A percentile compares a stretch with the other conserved stretches of the same genome.
Conservation (phyloP, 257 asterid species). For the Jacaranda mimosifolia region DNA sequence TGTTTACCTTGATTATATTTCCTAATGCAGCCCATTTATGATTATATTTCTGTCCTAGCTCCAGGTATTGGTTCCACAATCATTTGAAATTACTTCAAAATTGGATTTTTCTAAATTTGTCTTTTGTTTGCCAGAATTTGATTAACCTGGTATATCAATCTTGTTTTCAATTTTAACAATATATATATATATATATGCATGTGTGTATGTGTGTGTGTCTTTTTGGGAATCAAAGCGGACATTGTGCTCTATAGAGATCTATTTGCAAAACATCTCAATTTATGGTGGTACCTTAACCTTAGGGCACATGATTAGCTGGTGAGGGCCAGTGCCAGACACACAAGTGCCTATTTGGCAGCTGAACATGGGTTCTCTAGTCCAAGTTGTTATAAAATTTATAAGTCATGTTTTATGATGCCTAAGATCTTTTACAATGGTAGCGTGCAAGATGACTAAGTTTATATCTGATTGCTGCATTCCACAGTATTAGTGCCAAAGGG, state of each 20-base stretch:
- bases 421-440: neutral
- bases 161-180: neutral
- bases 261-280: neutral
- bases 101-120: neutral
- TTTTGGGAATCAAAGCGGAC: conserved; percentile 9
- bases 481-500: neutral
- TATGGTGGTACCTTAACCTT: neutral
- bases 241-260: neutral
- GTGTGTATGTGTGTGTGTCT: neutral
- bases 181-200: too few species aligned
- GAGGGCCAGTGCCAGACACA: neutral
- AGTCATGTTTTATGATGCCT: neutral
- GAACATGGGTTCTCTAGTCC: conserved; percentile 17
- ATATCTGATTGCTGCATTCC: conserved; percentile 2
- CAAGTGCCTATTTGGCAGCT: conserved; percentile 14
- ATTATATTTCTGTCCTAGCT: conserved; percentile 12
- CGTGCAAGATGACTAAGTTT: neutral
- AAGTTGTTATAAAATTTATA: too few species aligned
- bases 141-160: neutral
- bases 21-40: neutral
- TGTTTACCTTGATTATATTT: conserved; percentile 18
- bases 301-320: neutral
- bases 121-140: neutral
- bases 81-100: neutral
- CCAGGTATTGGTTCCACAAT: conserved; percentile 20